These are phyloP conservation scores for Decorospora gaudefroyi DNA, from an alignment of 2,329 filamentous ascomycete genomes.

Conservation along the genomic window DNA sequence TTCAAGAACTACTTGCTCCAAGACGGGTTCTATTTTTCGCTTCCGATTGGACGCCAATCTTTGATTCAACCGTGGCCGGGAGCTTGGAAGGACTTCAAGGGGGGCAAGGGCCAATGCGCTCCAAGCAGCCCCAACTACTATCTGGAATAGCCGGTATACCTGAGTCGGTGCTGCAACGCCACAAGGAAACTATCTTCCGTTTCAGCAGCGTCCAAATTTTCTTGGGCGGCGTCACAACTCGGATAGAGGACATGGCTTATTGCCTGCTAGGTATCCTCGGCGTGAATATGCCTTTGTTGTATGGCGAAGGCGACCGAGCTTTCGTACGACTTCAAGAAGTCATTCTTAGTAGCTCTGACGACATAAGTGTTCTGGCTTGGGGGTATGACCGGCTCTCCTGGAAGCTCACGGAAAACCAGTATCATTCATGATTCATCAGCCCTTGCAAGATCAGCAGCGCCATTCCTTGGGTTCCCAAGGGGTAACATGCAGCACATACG, in stretches of 20 bases:
- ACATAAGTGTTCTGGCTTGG: not conserved
- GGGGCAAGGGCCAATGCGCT: too few relatives aligned
- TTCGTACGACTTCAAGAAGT: not conserved
- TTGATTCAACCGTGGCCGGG: not conserved
- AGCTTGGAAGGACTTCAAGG: too few relatives aligned
- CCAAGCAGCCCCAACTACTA: too few relatives aligned
- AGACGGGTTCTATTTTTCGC: not conserved
- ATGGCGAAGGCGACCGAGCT: not conserved
- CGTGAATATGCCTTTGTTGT: not conserved
- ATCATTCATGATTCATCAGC: accelerated
- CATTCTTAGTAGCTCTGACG: not conserved
- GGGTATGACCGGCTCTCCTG: not conserved
- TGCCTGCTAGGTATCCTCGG: not conserved
- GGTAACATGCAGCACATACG: not conserved
- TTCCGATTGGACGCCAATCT: not conserved
- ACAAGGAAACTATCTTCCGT: not conserved
- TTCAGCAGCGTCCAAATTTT: not conserved
- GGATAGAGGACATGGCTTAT: not conserved
- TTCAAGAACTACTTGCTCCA: not conserved
- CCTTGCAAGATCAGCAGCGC: not conserved
- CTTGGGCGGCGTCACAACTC: not conserved
- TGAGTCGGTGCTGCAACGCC: too few relatives aligned
- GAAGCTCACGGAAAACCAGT: too few relatives aligned
- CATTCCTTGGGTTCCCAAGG: not conserved
- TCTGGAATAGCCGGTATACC: too few relatives aligned